These are phyloP conservation scores for Phytophthora nicotianae DNA, from an alignment of 352 stramenopile genomes.

Conservation along the genomic window DNA sequence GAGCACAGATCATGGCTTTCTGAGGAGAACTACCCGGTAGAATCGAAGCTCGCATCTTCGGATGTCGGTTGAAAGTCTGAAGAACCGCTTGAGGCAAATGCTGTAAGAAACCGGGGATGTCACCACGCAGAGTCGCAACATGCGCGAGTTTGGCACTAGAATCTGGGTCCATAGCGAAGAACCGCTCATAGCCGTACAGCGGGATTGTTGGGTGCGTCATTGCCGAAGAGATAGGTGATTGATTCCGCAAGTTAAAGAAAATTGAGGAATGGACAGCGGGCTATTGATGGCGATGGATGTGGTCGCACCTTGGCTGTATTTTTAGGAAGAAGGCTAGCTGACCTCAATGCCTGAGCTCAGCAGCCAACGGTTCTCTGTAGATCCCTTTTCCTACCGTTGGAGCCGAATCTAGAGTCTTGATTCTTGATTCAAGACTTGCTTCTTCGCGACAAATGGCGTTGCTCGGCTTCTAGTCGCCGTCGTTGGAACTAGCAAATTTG, in stretches of 20 bases:
- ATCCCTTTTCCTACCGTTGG: constrained; percentile 13
- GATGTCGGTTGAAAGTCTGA: constrained; percentile 62
- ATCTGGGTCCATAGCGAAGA: constrained; percentile 62
- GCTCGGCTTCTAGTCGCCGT: constrained; percentile 57
- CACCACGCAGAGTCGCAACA: constrained; percentile 53
- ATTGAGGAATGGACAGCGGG: constrained; percentile 13
- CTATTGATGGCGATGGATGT: constrained; percentile 18
- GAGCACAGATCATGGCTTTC: constrained; percentile 58
- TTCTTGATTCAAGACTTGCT: constrained; percentile 23
- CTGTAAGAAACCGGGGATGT: constrained; percentile 39
- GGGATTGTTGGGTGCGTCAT: constrained; percentile 48
- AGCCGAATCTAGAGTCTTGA: no score
- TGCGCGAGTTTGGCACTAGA: constrained; percentile 56
- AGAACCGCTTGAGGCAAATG: constrained; percentile 50
- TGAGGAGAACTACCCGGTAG: constrained; percentile 47
- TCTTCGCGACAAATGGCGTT: constrained; percentile 52
- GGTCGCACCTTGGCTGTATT: constrained; percentile 19
- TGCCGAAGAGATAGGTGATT: not conserved
- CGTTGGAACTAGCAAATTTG: constrained; percentile 42
- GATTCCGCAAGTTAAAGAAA: constrained; percentile 4
- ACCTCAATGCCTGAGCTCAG: constrained; percentile 17
- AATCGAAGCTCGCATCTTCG: constrained; percentile 55
- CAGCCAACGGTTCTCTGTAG: constrained; percentile 13
- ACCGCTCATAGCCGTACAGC: constrained; percentile 72
- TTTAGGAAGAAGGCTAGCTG: constrained; percentile 21